Conservation (phyloP, 177 flowering plant species). For the Vitis hybrid region DNA sequence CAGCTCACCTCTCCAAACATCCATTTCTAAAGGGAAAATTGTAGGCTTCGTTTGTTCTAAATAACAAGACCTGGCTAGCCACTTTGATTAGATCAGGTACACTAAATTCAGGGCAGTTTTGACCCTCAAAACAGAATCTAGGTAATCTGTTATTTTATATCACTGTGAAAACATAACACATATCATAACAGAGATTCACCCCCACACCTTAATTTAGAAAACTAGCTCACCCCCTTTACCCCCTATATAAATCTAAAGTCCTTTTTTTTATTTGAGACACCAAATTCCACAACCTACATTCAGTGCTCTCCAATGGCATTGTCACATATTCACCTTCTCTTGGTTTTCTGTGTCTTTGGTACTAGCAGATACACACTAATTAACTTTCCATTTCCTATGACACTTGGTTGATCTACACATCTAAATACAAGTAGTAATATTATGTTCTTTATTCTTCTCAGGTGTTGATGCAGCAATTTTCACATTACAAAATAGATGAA, state of each 20-base stretch:
- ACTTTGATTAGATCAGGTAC: not conserved
- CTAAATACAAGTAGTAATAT: not conserved
- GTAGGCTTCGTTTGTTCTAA: too few species aligned
- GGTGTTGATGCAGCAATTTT: conserved; percentile 20
- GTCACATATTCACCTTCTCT: not conserved
- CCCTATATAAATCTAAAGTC: not conserved
- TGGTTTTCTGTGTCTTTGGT: conserved; percentile 2
- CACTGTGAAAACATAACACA: too few species aligned
- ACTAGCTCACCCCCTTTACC: not conserved
- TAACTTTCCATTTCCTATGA: not conserved
- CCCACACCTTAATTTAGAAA: too few species aligned
- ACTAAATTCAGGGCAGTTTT: not conserved
- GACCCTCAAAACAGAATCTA: too few species aligned
- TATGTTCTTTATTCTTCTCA: not conserved
- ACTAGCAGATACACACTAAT: too few species aligned
- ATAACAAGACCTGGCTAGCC: too few species aligned
- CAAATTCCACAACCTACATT: not conserved
- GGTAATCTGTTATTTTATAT: too few species aligned
- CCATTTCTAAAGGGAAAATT: too few species aligned
- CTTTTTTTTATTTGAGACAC: not conserved
- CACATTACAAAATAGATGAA: conserved; percentile 23
- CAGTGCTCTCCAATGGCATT: conserved; percentile 3
- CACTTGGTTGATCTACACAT: too few species aligned
- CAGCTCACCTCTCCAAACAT: too few species aligned
- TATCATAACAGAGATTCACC: too few species aligned